Percentiles rank a stretch among this genome's conserved stretches.
Evolutionary conservation across 345 rosid species (phyloP).

Genomic region (Populus euphratica): DNA sequence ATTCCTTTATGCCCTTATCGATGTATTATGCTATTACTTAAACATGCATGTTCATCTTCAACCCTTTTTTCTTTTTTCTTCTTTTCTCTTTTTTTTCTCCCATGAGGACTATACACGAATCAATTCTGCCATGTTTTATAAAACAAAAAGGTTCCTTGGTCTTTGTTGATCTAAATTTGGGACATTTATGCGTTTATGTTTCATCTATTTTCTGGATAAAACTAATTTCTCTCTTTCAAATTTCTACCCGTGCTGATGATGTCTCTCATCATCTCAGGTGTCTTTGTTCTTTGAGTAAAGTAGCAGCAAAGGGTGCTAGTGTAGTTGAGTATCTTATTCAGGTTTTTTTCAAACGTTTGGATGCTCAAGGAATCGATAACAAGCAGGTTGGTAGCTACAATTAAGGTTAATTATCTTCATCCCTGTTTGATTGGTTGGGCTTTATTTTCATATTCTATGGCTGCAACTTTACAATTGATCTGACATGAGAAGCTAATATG

Average conservation of each 20-base stretch:
- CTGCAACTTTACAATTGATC: too few relatives aligned
- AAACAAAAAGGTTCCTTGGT: neutral
- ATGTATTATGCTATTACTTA: too few relatives aligned
- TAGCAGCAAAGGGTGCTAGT: slow-evolving; percentile 65
- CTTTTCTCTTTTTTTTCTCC: too few relatives aligned
- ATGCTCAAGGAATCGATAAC: slow-evolving; percentile 62
- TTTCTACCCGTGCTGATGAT: neutral
- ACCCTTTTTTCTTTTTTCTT: neutral
- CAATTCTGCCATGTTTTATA: neutral
- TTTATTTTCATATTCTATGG: neutral
- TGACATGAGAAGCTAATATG: neutral
- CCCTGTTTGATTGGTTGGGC: neutral
- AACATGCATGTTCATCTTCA: neutral
- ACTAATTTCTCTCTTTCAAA: neutral
- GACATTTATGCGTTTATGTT: neutral
- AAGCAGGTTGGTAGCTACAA: slow-evolving; percentile 64
- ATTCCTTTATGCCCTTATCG: too few relatives aligned
- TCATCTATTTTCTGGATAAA: neutral
- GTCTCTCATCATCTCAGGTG: slow-evolving; percentile 52
- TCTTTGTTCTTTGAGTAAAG: slow-evolving; percentile 78
- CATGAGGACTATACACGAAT: neutral
- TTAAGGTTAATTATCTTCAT: slow-evolving; percentile 4
- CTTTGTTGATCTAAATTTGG: neutral
- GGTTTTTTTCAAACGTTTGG: slow-evolving; percentile 80
- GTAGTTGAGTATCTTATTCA: slow-evolving; percentile 81